Conservation (phyloP, 441 rosid genomes). For the Daphne laureola region DNA sequence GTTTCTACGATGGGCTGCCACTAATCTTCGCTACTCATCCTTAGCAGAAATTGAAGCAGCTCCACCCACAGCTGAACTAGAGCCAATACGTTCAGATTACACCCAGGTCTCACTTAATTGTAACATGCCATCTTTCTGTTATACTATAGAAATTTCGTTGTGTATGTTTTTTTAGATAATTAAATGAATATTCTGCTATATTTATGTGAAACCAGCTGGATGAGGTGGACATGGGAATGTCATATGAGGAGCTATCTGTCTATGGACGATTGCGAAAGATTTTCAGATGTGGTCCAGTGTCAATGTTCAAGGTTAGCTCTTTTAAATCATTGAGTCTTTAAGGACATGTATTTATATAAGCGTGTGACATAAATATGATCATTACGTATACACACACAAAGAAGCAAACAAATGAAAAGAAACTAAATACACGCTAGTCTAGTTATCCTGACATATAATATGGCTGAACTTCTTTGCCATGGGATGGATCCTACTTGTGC, state of each 20-base stretch:
- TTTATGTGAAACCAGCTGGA: slow-evolving; percentile 57
- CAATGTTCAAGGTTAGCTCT: slow-evolving; percentile 45
- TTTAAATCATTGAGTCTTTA: too few species aligned
- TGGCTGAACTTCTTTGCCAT: too few species aligned
- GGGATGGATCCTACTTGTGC: too few species aligned
- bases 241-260: slow-evolving; percentile 91
- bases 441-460: too few species aligned
- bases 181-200: slow-evolving; percentile 6
- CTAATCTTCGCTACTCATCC: slow-evolving; percentile 76
- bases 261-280: slow-evolving; percentile 89
- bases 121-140: not conserved
- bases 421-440: too few species aligned
- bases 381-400: too few species aligned
- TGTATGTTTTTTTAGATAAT: not conserved
- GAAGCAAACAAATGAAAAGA: too few species aligned
- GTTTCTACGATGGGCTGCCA: slow-evolving; percentile 86
- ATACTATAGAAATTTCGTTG: not conserved
- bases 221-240: slow-evolving; percentile 99
- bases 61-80: slow-evolving; percentile 96
- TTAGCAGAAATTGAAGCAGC: slow-evolving; percentile 91
- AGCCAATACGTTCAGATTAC: slow-evolving; percentile 89
- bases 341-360: too few species aligned
- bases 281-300: slow-evolving; percentile 89
- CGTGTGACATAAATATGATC: too few species aligned
- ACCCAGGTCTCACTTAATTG: slow-evolving; percentile 51